A percentile compares a stretch with the other conserved stretches of the same genome.
These are phyloP conservation scores for Iris macrosiphon DNA, from an alignment of 106 monocot genomes.

Conservation along the genomic window DNA sequence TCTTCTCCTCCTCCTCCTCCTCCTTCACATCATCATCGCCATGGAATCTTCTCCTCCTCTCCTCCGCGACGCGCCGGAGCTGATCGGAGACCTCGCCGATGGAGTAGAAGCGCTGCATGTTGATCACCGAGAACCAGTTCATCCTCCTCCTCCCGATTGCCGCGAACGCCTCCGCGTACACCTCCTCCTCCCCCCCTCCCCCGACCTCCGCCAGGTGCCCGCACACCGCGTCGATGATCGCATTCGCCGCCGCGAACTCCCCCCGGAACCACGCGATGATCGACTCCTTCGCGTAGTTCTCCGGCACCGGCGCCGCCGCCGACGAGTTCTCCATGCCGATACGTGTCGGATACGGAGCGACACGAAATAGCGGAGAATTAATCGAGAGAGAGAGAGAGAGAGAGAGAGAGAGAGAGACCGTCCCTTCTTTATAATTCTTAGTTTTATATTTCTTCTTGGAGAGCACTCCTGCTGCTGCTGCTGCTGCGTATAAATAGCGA, in stretches of 20 bases:
- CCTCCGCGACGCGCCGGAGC: slow-evolving; percentile 38
- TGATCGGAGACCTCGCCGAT: slow-evolving; percentile 61
- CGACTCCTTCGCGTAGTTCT: slow-evolving; percentile 48
- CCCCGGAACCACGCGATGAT: slow-evolving; percentile 70
- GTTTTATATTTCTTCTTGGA: no score
- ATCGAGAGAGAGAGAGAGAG: no score
- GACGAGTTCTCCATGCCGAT: slow-evolving; percentile 5
- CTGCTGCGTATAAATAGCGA: no score
- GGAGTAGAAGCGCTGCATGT: slow-evolving; percentile 85
- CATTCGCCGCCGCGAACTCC: slow-evolving; percentile 91
- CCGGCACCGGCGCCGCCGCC: slow-evolving; percentile 26
- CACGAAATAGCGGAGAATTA: no score
- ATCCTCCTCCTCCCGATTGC: slow-evolving; percentile 56
- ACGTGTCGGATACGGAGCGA: no score
- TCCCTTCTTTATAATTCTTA: no score
- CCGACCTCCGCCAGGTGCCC: slow-evolving; percentile 46
- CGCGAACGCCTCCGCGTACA: slow-evolving; percentile 54
- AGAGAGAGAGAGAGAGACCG: no score
- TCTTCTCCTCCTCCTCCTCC: not conserved
- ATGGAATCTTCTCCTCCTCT: slow-evolving; percentile 26
- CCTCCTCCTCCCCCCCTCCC: slow-evolving; percentile 14
- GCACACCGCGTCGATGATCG: slow-evolving; percentile 82
- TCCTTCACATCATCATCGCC: slow-evolving; percentile 46
- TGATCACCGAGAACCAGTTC: slow-evolving; percentile 86
- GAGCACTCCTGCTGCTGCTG: no score